Evolutionary conservation across 345 rosid species (phyloP), one percentile per base, ranked within the genome.

Genomic region (Abelmoschus esculentus): DNA sequence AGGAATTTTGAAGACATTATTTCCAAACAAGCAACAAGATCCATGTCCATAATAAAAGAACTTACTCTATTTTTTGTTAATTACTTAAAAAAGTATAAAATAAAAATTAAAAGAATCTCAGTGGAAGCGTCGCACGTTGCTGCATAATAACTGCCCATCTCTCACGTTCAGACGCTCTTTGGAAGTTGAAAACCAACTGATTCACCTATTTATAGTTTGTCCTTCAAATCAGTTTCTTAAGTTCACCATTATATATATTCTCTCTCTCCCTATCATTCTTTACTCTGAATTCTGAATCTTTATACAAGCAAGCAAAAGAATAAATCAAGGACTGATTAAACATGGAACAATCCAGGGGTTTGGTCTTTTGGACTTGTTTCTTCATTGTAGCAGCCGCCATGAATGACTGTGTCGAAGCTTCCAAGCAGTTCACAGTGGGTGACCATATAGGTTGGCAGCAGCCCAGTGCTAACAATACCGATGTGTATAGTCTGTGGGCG

Each of bases 341-440:
- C 1, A 78, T 81, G 82, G 61, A 76, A 5, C 26, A 63, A n/a
- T 38, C 34, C 8, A 12, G 50, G 67, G 65, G 61, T 70, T 15
- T 67, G 19, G 31, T 63, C 53, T 42, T 63, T n/a, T 49, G 70
- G 19, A 65, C 54, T 46, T 65, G 69, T n/a, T 32, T 78, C 42
- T 55, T 78, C 19, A 19, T 78, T 42, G 13, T 76, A 26, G 80
- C 11, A 7, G 44, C 73, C 3, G 58, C 49, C n/a, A 74, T 68
- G 31, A 50, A 72, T 58, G 78, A 67, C 56, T 47, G 50, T 44
- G 80, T 52, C 4, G 77, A 42, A 19, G 15, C 70, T 71, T 74
- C 61, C 3, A 59, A 36, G 34, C 66, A 74, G 17, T 80, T 80
- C 69, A 65, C 42, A 62, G 83, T 80, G 3, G 80, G 83, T 7